Evolutionary conservation across 495 filamentous ascomycete species (phyloP).

Genomic region (Daldinia grandis): DNA sequence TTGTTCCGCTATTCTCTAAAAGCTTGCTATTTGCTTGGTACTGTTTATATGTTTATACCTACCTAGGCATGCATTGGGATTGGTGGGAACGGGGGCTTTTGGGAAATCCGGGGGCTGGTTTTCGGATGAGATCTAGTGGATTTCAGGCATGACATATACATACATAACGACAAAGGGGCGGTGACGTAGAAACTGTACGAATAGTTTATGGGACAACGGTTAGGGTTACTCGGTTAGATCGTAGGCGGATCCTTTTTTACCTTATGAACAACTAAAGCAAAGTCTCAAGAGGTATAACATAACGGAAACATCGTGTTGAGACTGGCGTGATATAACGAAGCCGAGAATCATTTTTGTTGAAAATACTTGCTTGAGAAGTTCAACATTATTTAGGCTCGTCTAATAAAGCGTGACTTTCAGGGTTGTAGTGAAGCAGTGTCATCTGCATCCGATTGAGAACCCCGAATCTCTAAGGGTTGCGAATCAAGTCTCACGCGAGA

Average conservation of each 20-base stretch:
- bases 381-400: constrained; percentile 3
- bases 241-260: constrained; percentile 4
- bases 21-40: constrained; percentile 7
- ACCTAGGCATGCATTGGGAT: constrained; percentile 2
- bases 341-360: not conserved
- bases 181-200: constrained; percentile 1
- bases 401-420: constrained; percentile 10
- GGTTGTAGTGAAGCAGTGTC: constrained; percentile 22
- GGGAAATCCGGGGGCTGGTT: not conserved
- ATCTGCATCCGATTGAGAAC: constrained; percentile 14
- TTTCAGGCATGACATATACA: constrained; percentile 18
- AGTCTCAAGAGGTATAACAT: not conserved
- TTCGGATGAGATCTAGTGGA: not conserved
- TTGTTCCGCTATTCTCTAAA: constrained; percentile 1
- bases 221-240: constrained; percentile 11
- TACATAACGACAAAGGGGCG: constrained; percentile 17
- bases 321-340: not conserved
- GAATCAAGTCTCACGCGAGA: constrained; percentile 23
- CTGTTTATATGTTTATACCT: not conserved
- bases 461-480: constrained; percentile 10
- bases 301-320: not conserved
- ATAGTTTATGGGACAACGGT: constrained; percentile 22
- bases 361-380: not conserved
- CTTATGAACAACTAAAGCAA: not conserved
- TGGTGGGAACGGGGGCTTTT: constrained; percentile 1